Conservation (phyloP, 495 filamentous ascomycete species). For the Penicillium parvum region DNA sequence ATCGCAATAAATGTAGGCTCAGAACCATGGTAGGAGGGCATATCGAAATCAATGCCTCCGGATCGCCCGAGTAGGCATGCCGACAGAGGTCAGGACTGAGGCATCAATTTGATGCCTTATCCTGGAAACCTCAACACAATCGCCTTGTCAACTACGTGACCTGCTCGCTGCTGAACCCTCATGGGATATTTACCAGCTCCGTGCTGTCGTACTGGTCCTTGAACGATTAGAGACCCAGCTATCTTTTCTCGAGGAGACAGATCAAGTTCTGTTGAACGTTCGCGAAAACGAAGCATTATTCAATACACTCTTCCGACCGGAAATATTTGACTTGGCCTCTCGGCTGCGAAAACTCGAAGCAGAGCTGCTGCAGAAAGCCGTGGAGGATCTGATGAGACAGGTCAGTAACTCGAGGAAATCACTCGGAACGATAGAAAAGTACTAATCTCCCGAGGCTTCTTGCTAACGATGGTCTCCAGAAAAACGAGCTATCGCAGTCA, state of each 20-base stretch:
- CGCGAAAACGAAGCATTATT: constrained; percentile 25
- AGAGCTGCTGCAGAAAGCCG: constrained; percentile 50
- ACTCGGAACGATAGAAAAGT: no score
- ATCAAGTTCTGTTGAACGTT: constrained; percentile 32
- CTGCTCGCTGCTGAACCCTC: constrained; percentile 53
- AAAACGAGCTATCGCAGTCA: constrained; percentile 39
- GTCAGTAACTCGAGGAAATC: constrained; percentile 45
- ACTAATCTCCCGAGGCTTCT: no score
- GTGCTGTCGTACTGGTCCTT: constrained; percentile 61
- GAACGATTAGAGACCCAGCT: constrained; percentile 61
- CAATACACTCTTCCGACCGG: constrained; percentile 29
- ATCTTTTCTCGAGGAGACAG: constrained; percentile 45
- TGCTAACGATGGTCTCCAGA: constrained; percentile 26
- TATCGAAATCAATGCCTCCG: no score
- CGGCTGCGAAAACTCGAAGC: constrained; percentile 57
- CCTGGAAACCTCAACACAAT: no score
- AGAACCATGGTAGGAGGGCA: no score
- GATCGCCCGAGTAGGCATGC: no score
- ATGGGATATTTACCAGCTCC: constrained; percentile 67
- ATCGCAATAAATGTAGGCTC: no score
- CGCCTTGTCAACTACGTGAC: constrained; percentile 36
- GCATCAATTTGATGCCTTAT: no score
- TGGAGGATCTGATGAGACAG: constrained; percentile 54
- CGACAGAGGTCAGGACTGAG: no score
- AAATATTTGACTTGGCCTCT: constrained; percentile 38